A percentile compares a stretch with the other conserved stretches of the same genome.
Conservation (phyloP, 2,329 filamentous ascomycete genomes). For the Pseudopyrenochaeta lycopersici region DNA sequence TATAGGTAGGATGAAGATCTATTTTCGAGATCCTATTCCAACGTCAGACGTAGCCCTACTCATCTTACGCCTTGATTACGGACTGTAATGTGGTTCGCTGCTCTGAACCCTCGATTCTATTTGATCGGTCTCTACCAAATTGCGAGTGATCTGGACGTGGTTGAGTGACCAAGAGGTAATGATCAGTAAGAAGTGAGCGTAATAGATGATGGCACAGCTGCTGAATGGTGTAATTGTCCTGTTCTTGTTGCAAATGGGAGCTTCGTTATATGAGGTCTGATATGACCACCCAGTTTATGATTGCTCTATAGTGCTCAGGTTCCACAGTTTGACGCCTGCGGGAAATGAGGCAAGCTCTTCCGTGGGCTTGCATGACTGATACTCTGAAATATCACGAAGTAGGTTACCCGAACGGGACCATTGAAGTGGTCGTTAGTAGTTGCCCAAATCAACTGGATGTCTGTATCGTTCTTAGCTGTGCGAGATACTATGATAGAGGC, state of each 20-base stretch:
- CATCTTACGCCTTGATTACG: neutral
- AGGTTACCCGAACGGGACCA: slow-evolving; percentile 12
- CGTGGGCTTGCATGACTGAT: slow-evolving; percentile 22
- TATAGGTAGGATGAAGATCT: neutral
- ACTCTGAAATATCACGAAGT: slow-evolving; percentile 11
- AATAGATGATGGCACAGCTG: neutral
- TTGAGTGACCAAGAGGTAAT: neutral
- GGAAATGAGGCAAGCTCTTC: slow-evolving; percentile 12
- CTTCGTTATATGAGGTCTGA: slow-evolving; percentile 4
- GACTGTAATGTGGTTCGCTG: neutral
- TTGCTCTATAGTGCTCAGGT: slow-evolving; percentile 2
- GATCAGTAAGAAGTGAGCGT: neutral
- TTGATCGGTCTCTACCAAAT: neutral
- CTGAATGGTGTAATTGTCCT: neutral
- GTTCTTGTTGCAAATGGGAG: neutral
- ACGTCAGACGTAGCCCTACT: neutral
- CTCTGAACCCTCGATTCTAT: neutral
- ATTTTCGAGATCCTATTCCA: neutral
- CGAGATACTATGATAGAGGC: slow-evolving; percentile 7
- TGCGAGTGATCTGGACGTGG: neutral
- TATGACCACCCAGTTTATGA: neutral
- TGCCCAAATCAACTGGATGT: slow-evolving; percentile 1
- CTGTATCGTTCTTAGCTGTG: neutral
- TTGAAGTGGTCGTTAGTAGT: slow-evolving; percentile 15
- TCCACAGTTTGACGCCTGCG: slow-evolving; percentile 24